These are phyloP conservation scores for Lactifluus echinatus DNA, from an alignment of 768 basidiomycete genomes.

Conservation along the genomic window DNA sequence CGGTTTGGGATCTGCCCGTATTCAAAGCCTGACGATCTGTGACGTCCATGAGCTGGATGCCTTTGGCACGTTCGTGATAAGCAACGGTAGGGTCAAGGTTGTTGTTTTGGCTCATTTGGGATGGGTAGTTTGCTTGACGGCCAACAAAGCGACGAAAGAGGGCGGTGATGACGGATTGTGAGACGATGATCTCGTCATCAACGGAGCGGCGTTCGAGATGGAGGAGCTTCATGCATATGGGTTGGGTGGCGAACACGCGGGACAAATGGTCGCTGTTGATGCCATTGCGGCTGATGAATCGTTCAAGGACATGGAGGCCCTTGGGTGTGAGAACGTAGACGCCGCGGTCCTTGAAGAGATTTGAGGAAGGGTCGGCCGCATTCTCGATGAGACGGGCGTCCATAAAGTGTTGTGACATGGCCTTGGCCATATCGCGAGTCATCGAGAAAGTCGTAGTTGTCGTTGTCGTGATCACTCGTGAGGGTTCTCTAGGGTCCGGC, in stretches of 20 bases:
- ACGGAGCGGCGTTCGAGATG: conserved; percentile 88
- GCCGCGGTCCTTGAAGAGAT: conserved; percentile 95
- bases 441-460: conserved; percentile 99
- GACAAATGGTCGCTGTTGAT: conserved; percentile 92
- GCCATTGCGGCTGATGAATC: conserved; percentile 99
- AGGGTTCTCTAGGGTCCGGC: conserved; percentile 95
- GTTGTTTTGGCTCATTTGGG: conserved; percentile 37
- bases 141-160: conserved; percentile 95
- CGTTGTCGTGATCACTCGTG: conserved; percentile 96
- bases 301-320: conserved; percentile 95
- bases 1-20: conserved; percentile 39
- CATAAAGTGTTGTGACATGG: conserved; percentile 99
- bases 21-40: conserved; percentile 47
- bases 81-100: conserved; percentile 56
- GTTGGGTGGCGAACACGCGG: conserved; percentile 81
- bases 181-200: conserved; percentile 97
- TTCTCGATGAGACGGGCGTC: conserved; percentile 97
- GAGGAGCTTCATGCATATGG: conserved; percentile 94
- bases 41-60: conserved; percentile 61
- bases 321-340: conserved; percentile 95
- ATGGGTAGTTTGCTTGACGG: conserved; percentile 70
- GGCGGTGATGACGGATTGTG: conserved; percentile 86
- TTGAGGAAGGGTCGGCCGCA: conserved; percentile 79
- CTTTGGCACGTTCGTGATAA: conserved; percentile 74
- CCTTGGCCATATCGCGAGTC: conserved; percentile 99